Evolutionary conservation across 2,329 filamentous ascomycete genomes (phyloP).

Genomic region (Nemania abortiva): DNA sequence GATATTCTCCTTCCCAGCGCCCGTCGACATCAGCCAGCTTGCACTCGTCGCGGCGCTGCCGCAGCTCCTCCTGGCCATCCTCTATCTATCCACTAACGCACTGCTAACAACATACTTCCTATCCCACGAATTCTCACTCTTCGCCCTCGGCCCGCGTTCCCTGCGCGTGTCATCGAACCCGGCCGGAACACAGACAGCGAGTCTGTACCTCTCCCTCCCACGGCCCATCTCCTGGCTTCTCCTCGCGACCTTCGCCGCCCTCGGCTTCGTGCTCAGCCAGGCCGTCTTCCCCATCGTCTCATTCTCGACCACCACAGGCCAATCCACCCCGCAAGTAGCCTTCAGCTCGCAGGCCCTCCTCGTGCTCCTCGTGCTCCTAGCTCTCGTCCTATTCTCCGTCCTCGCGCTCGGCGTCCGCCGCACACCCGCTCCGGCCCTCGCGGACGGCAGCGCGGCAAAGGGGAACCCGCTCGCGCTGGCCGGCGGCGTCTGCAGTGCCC

Average conservation of each 20-base stretch:
- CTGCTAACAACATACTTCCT: constrained; percentile 63
- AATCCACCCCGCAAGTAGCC: constrained; percentile 52
- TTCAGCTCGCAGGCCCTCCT: constrained; percentile 60
- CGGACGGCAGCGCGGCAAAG: constrained; percentile 51
- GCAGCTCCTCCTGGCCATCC: constrained; percentile 60
- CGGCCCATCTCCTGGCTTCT: constrained; percentile 60
- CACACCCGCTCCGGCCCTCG: constrained; percentile 54
- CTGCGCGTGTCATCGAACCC: constrained; percentile 61
- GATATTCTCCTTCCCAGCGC: constrained; percentile 48
- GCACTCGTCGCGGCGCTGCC: constrained; percentile 60
- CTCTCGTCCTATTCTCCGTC: constrained; percentile 53
- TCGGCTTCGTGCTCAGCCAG: constrained; percentile 62
- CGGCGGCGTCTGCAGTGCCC: constrained; percentile 64
- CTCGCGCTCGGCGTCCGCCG: constrained; percentile 57
- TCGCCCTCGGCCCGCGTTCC: constrained; percentile 52
- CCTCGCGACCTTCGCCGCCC: constrained; percentile 57
- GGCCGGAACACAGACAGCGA: constrained; percentile 59
- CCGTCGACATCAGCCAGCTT: constrained; percentile 45
- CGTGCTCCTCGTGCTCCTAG: constrained; percentile 57
- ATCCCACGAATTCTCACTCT: constrained; percentile 63
- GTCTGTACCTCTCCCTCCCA: constrained; percentile 64
- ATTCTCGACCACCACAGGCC: background rate
- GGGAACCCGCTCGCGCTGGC: constrained; percentile 63
- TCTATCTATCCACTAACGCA: constrained; percentile 63
- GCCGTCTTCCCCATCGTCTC: constrained; percentile 54